Base-by-base conservation (phyloP, 306 rosid species). In the Delonix regia region DNA sequence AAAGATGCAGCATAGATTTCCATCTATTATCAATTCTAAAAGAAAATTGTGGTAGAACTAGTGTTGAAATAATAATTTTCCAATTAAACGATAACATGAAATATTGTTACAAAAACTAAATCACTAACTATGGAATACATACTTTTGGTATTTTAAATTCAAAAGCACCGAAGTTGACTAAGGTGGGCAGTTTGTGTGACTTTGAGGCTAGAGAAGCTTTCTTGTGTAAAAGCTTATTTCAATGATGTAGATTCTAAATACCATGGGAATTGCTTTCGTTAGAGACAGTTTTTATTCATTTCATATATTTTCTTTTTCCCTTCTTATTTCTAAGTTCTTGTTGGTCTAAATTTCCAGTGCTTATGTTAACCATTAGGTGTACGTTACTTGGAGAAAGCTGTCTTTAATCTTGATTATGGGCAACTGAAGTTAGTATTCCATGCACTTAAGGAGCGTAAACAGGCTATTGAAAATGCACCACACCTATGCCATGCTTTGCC, bases 381-480 rank as follows among this genome's bases (percentile, higher is more conserved):
- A 30, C 88, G 96, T 15, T 93, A 93, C 77, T 86, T 90, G 87
- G 96, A 93, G 94, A 93, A 93, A 82, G 96, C 96, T 12, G 89
- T 93, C 71, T 90, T 93, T 56, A 86, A 85, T 79, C 69, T 92
- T 64, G 97, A 93, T 82, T 93, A 89, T 57, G 93, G 93, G 49
- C 96, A 90, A 79, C 74, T 93, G 79, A 93, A 90, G 83, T 73
- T 92, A 85, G 97, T 92, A 19, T 92, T 92, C 76, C 93, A 88
- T 83, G 97, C 97, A 42, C 97, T 92, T 21, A 91, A 87, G 90
- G 97, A 92, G 86, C 93, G 97, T 59, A 90, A 88, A 71, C 97
- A 90, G 86, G 80, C 88, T 56, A 92, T 92, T 70, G 95, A 90
- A 21, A 90, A 90, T 82, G 97, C 95, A 52, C 95, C 93, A 47